Evolutionary conservation across 164 flowering plant genomes (phyloP), one percentile per base, ranked within the genome.

Genomic region (Tinospora cordifolia): DNA sequence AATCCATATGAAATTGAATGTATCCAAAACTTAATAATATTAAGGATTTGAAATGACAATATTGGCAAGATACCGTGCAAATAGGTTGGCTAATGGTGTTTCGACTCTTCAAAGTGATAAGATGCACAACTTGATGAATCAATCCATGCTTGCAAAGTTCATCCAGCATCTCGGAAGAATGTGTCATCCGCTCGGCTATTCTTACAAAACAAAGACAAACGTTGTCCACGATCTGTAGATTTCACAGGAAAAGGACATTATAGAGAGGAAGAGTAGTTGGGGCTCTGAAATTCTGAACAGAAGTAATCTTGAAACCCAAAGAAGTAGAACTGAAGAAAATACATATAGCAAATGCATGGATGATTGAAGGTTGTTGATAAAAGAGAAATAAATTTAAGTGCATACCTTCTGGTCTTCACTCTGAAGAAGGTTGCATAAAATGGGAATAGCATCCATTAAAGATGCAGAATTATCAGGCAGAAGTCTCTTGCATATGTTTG

Each of bases 371-470:
- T 36, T 26, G 0, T n/a, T 8, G 19, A 25, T n/a, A 72, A 24
- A 17, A 30, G 36, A 30, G 4, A 36, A 34, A 6, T 0, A 25
- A 39, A 13, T 46, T 67, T 63, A 68, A 17, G 24, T 17, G 12
- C 7, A 74, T 38, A 90, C 98, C 95, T 89, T 90, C 30, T 62
- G 76, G 79, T 95, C 99, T 74, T 95, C 99, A 71, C 88, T 83
- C 71, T 81, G 97, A 36, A 95, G 92, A 81, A 92, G 88, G 79
- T 85, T 84, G 79, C 96, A 92, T 72, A 95, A 81, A 69, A 78
- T 76, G 22, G 99, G 98, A 75, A 91, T 83, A 54, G 99, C 97
- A 67, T 86, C 97, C 85, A 88, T 83, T 77, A 87, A 78, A 76
- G 69, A 79, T 49, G 88, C 66, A 40, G 86, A 76, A 69, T 80